These are phyloP conservation scores for Aspergillus nanangensis DNA, from an alignment of 495 filamentous ascomycete genomes.

Conservation along the genomic window DNA sequence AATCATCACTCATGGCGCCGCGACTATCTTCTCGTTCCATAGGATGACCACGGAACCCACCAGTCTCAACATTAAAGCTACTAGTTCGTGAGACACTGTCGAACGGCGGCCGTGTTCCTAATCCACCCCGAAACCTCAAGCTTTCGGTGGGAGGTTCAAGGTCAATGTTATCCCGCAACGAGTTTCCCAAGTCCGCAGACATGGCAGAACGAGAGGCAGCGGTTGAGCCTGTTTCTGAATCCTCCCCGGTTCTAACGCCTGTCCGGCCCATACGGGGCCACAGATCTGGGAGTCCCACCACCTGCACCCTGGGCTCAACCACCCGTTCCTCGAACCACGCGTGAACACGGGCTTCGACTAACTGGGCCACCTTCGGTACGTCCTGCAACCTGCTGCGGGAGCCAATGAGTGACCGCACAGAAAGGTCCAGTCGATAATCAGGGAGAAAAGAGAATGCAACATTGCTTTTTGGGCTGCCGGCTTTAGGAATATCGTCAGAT, in stretches of 20 bases:
- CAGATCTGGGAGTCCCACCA: conserved; percentile 86
- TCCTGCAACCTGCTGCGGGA: conserved; percentile 87
- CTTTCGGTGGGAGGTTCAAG: conserved; percentile 27
- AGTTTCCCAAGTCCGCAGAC: conserved; percentile 22
- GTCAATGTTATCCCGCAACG: conserved; percentile 20
- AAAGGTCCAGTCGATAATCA: conserved; percentile 91
- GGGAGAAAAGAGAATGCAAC: conserved; percentile 93
- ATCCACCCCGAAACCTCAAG: conserved; percentile 31
- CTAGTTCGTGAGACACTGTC: conserved; percentile 32
- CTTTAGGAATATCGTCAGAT: conserved; percentile 22
- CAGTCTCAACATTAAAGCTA: conserved; percentile 36
- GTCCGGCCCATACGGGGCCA: conserved; percentile 76
- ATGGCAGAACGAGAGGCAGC: conserved; percentile 32
- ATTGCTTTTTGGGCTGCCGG: conserved; percentile 60
- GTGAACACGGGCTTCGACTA: conserved; percentile 87
- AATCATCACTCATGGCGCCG: conserved; percentile 26
- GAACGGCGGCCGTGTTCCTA: conserved; percentile 27
- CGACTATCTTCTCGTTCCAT: conserved; percentile 31
- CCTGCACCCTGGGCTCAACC: conserved; percentile 93
- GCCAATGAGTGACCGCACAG: conserved; percentile 85
- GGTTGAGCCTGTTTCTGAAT: conserved; percentile 38
- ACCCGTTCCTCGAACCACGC: conserved; percentile 96
- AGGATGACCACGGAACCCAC: conserved; percentile 31
- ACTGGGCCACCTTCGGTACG: conserved; percentile 94
- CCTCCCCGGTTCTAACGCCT: conserved; percentile 40